These are phyloP conservation scores for Omphalotus guepiniiformis DNA, from an alignment of 768 basidiomycete species.

Conservation along the genomic window DNA sequence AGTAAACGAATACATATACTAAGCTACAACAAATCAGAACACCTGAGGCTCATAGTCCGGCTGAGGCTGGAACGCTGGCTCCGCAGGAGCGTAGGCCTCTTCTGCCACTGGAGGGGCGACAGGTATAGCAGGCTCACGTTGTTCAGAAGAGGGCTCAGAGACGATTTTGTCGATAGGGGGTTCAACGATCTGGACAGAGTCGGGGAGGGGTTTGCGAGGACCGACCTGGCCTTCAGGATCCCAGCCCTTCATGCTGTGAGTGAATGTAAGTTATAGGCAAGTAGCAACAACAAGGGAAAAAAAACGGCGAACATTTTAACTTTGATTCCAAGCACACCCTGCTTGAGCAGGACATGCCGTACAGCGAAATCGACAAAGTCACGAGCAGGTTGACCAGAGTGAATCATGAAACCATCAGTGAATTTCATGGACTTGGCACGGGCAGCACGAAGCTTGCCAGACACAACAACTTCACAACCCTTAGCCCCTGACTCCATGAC, in stretches of 20 bases:
- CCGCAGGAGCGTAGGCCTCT: slow-evolving; percentile 47
- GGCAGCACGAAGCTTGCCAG: slow-evolving; percentile 98
- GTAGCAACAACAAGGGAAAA: neutral
- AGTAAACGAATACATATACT: slow-evolving; percentile 11
- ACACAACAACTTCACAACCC: slow-evolving; percentile 99
- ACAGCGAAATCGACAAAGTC: slow-evolving; percentile 99
- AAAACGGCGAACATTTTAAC: slow-evolving; percentile 85
- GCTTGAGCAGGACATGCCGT: slow-evolving; percentile 94
- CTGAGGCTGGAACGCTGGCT: slow-evolving; percentile 36
- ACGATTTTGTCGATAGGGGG: slow-evolving; percentile 89
- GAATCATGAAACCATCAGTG: slow-evolving; percentile 99
- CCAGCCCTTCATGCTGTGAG: slow-evolving; percentile 86
- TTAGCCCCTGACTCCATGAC: slow-evolving; percentile 99
- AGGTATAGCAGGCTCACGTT: slow-evolving; percentile 61
- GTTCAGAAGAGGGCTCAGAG: slow-evolving; percentile 86
- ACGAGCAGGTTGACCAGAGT: slow-evolving; percentile 94
- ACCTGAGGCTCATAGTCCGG: slow-evolving; percentile 33
- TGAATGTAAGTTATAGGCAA: slow-evolving; percentile 12
- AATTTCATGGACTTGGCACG: slow-evolving; percentile 99
- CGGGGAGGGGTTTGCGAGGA: slow-evolving; percentile 91
- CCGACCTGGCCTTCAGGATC: slow-evolving; percentile 90
- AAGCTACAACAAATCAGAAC: slow-evolving; percentile 44
- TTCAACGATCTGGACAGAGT: slow-evolving; percentile 86
- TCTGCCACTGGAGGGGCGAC: slow-evolving; percentile 44
- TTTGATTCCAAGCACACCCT: slow-evolving; percentile 99